phyloP scores from a whole-genome alignment of 768 basidiomycete genomes.

The Boletus eberwhitei region DNA sequence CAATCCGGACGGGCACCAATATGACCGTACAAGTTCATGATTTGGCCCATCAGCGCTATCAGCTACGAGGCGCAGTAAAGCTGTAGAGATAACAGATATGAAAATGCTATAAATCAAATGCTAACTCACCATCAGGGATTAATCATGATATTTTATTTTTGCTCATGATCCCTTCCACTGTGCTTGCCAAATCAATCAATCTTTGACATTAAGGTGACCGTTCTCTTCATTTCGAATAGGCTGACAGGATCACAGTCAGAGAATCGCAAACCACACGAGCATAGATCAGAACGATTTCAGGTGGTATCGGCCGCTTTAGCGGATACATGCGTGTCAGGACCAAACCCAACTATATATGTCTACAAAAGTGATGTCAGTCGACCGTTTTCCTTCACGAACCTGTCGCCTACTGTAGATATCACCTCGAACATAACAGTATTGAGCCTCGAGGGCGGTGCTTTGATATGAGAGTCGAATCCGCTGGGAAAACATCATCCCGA shows the following conservation, averaged over 20 bases:
- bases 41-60: not conserved
- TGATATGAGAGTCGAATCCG: not conserved
- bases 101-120: not conserved
- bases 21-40: not conserved
- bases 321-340: not conserved
- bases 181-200: not conserved
- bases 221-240: not conserved
- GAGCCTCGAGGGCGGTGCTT: not conserved
- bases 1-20: too few relatives aligned
- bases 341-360: not conserved
- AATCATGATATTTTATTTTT: too few relatives aligned
- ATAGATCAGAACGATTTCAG: not conserved
- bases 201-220: not conserved
- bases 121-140: too few relatives aligned
- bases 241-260: not conserved
- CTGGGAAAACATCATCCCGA: not conserved
- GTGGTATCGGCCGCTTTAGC: not conserved
- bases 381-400: not conserved
- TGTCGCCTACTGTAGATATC: not conserved
- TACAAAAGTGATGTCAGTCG: too few relatives aligned
- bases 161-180: not conserved
- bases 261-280: not conserved
- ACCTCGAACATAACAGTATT: not conserved
- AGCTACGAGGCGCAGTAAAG: not conserved
- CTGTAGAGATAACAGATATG: not conserved